Evolutionary conservation across 2,329 filamentous ascomycete genomes (phyloP), one percentile per base, ranked within the genome.

Genomic region (Fonsecaea nubica): DNA sequence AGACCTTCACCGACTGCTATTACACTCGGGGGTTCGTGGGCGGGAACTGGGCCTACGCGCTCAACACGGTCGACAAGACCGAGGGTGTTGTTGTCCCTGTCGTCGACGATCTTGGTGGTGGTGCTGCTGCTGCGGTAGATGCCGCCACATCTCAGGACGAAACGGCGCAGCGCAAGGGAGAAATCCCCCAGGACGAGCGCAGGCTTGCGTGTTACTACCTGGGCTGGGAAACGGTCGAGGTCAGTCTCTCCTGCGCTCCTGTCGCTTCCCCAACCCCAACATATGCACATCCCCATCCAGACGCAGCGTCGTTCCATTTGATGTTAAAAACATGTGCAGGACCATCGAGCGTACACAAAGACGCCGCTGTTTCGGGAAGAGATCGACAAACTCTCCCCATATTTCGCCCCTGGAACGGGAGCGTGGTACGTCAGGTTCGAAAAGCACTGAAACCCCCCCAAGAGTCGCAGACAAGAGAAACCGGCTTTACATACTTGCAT

Each of bases 161-260:
- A 45, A 6, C 8, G 18, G 55, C 12, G 33, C 38, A 63, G 48
- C 30, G 45, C 1, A 38, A 33, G 36, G 21, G 57, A 18, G 21
- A 21, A 18, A 21, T 21, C 7, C 10, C 33, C 32, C 25, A 32
- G 25, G 21, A 18, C 32, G 40, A 59, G 40, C 33, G 59, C 4
- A 35, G 54, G 15, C 48, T 66, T 0, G 64, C 59, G 2, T 52
- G 60, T 15, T 66, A 66, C 30, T 54, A 42, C 13, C 59, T 66
- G 18, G 64, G 64, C 12, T 66, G 64, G 64, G 64, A 66, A 45
- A 59, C 40, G 4, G 35, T 63, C 18, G 64, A 66, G 59, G 64
- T 66, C n/a, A 52, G 60, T 61, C 21, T 53, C 42, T 52, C 40
- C 12, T 13, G 12, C 35, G 12, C 12, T 9, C 9, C 35, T 10